Evolutionary conservation across 1,139 yeast genomes (phyloP), one percentile per base, ranked within the genome.

Genomic region (Candida sanyaensis): DNA sequence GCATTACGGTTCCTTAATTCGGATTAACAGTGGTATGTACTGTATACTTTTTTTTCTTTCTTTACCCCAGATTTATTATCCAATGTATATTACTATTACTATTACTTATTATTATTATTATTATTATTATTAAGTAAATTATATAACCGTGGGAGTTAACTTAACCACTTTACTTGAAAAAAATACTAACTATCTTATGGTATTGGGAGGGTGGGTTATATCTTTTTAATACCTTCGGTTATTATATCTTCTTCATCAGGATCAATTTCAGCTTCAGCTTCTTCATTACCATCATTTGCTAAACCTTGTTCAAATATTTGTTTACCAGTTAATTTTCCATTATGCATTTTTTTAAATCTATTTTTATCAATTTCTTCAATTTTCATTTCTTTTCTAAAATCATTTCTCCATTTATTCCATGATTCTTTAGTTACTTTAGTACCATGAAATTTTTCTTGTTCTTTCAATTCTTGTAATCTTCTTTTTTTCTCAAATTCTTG

Each of bases 261-360:
- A 6, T 8, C 28, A 6, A 26, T 26, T 26, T 51, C 60, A 37
- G 48, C 80, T 42, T 81, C 88, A 8, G 6, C 63, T 33, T 51
- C 59, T 24, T 52, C 80, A 42, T 81, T 88, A 7, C 71, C 83
- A 11, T 63, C 70, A 29, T 78, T 83, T 39, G 88, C 95, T 59
- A 91, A 78, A 43, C 98, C 98, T 62, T 79, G 80, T 61, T 91
- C 98, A 62, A 92, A 93, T 51, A 93, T 87, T 66, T 91, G 93
- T 57, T 82, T 78, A 17, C 99, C 99, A 0, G 96, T 85, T 60
- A 90, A 69, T 64, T 86, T 87, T 10, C 93, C 95, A 45, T 75
- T 77, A 60, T 87, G 93, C 62, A 85, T 81, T n/a, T 64, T 65
- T 32, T 70, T 66, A 53, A 78, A 79, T 58, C 88, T 73, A 50